Evolutionary conservation across 345 rosid species (phyloP).

Genomic region (Salix exigua): DNA sequence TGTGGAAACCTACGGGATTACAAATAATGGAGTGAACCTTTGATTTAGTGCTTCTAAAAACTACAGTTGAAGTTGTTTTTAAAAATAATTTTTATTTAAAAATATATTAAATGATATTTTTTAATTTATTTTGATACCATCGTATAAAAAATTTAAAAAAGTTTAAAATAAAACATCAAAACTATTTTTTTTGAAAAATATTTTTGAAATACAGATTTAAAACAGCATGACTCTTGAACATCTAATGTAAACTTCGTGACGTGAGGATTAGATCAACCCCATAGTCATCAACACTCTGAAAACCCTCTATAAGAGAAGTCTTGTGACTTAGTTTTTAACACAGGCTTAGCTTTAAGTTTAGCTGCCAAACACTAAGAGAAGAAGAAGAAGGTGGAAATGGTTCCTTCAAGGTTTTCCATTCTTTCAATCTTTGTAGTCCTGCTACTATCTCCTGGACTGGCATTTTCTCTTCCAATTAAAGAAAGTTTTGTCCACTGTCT

Average conservation of each 20-base stretch:
- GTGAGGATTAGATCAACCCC: constrained; percentile 22
- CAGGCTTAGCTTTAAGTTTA: neutral
- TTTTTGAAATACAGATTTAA: accelerated
- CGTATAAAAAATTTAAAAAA: too few species aligned
- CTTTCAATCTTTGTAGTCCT: constrained; percentile 21
- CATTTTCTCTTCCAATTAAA: neutral
- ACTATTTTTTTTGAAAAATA: too few species aligned
- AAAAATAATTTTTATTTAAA: too few species aligned
- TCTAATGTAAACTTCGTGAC: constrained; percentile 7
- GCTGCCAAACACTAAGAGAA: neutral
- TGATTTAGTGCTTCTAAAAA: neutral
- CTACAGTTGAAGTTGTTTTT: too few species aligned
- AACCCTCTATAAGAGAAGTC: constrained; percentile 6
- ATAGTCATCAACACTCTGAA: constrained; percentile 10
- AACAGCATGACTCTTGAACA: neutral
- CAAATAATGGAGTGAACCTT: neutral
- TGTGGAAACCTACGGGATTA: neutral
- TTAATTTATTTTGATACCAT: too few species aligned
- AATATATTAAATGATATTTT: too few species aligned
- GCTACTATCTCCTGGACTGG: constrained; percentile 1
- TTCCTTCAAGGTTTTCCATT: neutral
- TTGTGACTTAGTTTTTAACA: neutral
- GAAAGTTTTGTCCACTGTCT: constrained; percentile 26
- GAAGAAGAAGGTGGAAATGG: constrained; percentile 21
- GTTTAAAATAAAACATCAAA: too few species aligned